These are phyloP conservation scores for Ustilaginoidea virens DNA, from an alignment of 2,329 filamentous ascomycete genomes.

Conservation along the genomic window DNA sequence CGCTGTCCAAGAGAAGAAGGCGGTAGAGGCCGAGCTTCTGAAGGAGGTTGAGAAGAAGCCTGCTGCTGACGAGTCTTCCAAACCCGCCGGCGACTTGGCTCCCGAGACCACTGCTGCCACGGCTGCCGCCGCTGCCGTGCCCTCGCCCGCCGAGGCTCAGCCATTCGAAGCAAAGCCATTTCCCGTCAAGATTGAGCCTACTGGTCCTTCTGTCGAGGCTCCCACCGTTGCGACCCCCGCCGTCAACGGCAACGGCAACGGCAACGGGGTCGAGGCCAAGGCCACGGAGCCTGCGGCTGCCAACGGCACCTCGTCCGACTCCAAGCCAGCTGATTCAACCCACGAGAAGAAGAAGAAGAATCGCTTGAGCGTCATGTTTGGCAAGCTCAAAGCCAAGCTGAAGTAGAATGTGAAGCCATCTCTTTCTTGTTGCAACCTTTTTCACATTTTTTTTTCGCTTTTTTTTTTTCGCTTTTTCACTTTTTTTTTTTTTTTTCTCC, in stretches of 20 bases:
- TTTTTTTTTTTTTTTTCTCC: too few relatives aligned
- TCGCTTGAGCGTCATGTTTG: slow-evolving; percentile 46
- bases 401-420: too few relatives aligned
- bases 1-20: slow-evolving; percentile 61
- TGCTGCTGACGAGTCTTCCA: slow-evolving; percentile 14
- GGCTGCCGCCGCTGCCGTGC: slow-evolving; percentile 7
- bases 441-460: not conserved
- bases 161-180: slow-evolving; percentile 6
- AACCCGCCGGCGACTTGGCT: slow-evolving; percentile 5
- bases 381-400: slow-evolving; percentile 36
- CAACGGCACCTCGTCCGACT: slow-evolving; percentile 2
- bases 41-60: slow-evolving; percentile 38
- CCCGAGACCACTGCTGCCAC: slow-evolving; percentile 7
- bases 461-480: slow-evolving; percentile 6
- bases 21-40: slow-evolving; percentile 58
- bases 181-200: slow-evolving; percentile 7
- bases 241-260: slow-evolving; percentile 2
- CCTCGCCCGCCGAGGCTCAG: slow-evolving; percentile 9
- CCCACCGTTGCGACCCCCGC: not conserved
- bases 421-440: too few relatives aligned
- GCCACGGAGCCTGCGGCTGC: slow-evolving; percentile 1
- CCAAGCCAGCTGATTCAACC: slow-evolving; percentile 12
- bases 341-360: slow-evolving; percentile 52
- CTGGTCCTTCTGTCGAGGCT: not conserved
- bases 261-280: not conserved